Evolutionary conservation across 2,329 filamentous ascomycete species (phyloP), one percentile per base, ranked within the genome.

Genomic region (Calonectria hawksworthii): DNA sequence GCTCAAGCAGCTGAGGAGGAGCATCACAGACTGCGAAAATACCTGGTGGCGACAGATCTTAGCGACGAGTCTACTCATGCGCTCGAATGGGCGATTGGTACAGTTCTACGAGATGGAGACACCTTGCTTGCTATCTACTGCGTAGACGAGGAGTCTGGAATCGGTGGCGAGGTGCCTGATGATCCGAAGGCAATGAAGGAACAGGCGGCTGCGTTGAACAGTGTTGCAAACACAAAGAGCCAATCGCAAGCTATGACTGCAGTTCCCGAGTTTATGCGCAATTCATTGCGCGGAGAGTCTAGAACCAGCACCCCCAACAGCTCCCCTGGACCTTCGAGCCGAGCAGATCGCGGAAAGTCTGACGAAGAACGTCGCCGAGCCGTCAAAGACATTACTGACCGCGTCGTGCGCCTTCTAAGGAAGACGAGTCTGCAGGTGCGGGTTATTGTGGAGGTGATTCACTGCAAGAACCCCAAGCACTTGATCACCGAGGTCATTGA

Each of bases 401-500:
- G 94, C 41, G 95, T 98, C 69, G 91, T 97, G n/a, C 94, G 93
- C 78, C 87, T 99, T 59, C 86, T 99, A 74, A 91, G 96, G 74
- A 98, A 98, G 89, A 99, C 97, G 0, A 92, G 94, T 77, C 88
- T 99, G 73, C 96, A 99, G 84, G 96, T 98, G 64, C 93, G 96
- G 73, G 94, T 98, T 63, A 95, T 98, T 66, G 94, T 99, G 41
- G 97, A 99, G 86, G 96, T 99, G 34, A 94, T 99, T 78, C 97
- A 99, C 86, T 99, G 97, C 93, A 99, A 98, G 89, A 98, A 95
- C 82, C 96, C 97, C 5, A 96, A 97, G 84, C 96, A 98, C 84
- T 90, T 99, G 87, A 96, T 99, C 77, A 98, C 96, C 0, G 97
- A 99, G 87, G 96, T 98, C 86, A 99, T 99, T 85, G 97, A 99